Evolutionary conservation across 768 basidiomycete species (phyloP).

Genomic region (Psilocybe cubensis): DNA sequence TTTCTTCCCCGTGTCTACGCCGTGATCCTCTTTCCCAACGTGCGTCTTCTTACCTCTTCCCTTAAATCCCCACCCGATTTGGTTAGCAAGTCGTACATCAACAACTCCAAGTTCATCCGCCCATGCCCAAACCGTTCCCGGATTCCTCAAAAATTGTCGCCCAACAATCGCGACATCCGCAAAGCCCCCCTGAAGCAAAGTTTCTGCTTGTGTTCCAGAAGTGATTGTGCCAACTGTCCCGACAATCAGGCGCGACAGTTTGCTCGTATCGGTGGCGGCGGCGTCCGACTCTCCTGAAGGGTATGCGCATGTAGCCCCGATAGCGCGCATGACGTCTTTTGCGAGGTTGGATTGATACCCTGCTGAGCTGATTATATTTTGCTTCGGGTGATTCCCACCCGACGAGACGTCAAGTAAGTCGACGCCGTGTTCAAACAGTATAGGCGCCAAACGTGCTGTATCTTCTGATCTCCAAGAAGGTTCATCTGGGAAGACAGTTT

Average conservation of each 20-base stretch:
- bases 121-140: slow-evolving; percentile 48
- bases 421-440: slow-evolving; percentile 65
- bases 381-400: slow-evolving; percentile 57
- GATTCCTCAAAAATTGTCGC: slow-evolving; percentile 60
- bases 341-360: slow-evolving; percentile 10
- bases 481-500: slow-evolving; percentile 57
- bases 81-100: slow-evolving; percentile 16
- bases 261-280: neutral
- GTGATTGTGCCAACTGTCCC: slow-evolving; percentile 57
- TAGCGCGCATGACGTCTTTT: slow-evolving; percentile 7
- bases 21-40: neutral
- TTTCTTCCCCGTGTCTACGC: no score
- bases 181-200: slow-evolving; percentile 53
- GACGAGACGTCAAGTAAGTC: slow-evolving; percentile 77
- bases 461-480: slow-evolving; percentile 51
- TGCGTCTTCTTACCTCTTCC: slow-evolving; percentile 15
- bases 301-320: slow-evolving; percentile 3
- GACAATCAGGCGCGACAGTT: slow-evolving; percentile 36
- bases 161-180: slow-evolving; percentile 61
- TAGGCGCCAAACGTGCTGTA: slow-evolving; percentile 31
- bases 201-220: slow-evolving; percentile 55
- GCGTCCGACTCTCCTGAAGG: neutral
- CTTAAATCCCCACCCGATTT: slow-evolving; percentile 26
- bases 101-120: slow-evolving; percentile 52
- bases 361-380: slow-evolving; percentile 28